These are phyloP conservation scores for Favolaschia claudopus DNA, from an alignment of 768 basidiomycete species.

Conservation along the genomic window DNA sequence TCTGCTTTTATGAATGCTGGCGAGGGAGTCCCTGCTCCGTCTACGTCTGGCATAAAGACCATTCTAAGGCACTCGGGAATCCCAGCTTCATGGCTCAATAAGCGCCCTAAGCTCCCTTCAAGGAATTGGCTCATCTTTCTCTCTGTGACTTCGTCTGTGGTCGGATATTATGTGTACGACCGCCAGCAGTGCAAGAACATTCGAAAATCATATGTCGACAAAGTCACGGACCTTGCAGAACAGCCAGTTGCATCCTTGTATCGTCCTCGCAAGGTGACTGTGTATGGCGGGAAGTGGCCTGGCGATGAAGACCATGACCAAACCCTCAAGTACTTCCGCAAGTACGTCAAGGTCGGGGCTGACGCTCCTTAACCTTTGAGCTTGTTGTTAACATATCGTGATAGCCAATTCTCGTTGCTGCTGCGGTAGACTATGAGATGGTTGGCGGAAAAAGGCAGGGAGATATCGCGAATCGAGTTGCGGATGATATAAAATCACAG, in stretches of 20 bases:
- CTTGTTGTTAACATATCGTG: slow-evolving; percentile 15
- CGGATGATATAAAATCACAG: slow-evolving; percentile 73
- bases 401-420: slow-evolving; percentile 93
- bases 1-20: slow-evolving; percentile 16
- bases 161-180: slow-evolving; percentile 87
- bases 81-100: slow-evolving; percentile 80
- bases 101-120: slow-evolving; percentile 86
- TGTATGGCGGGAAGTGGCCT: slow-evolving; percentile 91
- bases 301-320: slow-evolving; percentile 93
- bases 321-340: slow-evolving; percentile 88
- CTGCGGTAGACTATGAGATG: slow-evolving; percentile 92
- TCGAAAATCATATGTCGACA: slow-evolving; percentile 78
- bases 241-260: slow-evolving; percentile 70
- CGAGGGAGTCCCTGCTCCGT: neutral
- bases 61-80: slow-evolving; percentile 76
- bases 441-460: slow-evolving; percentile 84
- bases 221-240: slow-evolving; percentile 80
- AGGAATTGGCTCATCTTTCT: slow-evolving; percentile 96
- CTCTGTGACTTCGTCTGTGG: slow-evolving; percentile 70
- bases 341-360: slow-evolving; percentile 90
- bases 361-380: slow-evolving; percentile 21
- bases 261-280: slow-evolving; percentile 78
- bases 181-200: slow-evolving; percentile 81
- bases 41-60: slow-evolving; percentile 61
- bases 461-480: slow-evolving; percentile 79